phyloP scores from a whole-genome alignment of 371 early-diverging fungal species.

The Choanephora cucurbitarum region DNA sequence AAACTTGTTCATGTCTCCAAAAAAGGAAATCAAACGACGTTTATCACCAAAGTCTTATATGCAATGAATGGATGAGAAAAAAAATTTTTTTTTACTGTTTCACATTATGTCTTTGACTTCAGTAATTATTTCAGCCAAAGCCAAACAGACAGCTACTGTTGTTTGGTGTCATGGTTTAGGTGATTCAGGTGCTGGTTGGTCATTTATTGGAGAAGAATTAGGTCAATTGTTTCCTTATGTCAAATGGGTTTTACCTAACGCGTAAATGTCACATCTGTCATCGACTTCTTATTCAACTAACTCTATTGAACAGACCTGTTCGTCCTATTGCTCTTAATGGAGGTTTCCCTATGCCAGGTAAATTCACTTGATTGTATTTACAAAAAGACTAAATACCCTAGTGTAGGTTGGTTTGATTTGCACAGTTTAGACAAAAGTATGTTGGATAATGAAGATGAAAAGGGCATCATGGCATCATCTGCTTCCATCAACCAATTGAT shows the following conservation, averaged over 20 bases:
- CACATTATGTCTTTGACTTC: slow-evolving; percentile 22
- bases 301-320: slow-evolving; percentile 63
- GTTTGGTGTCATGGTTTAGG: slow-evolving; percentile 81
- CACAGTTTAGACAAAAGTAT: slow-evolving; percentile 50
- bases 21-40: too few species aligned
- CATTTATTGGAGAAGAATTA: slow-evolving; percentile 69
- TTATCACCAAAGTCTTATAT: too few species aligned
- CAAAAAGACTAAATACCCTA: slow-evolving; percentile 8
- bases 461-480: slow-evolving; percentile 72
- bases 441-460: slow-evolving; percentile 69
- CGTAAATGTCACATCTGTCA: slow-evolving; percentile 49
- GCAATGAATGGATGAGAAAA: too few species aligned
- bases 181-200: slow-evolving; percentile 73
- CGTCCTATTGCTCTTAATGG: slow-evolving; percentile 84
- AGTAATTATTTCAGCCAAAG: slow-evolving; percentile 25
- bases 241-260: slow-evolving; percentile 83
- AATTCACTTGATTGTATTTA: slow-evolving; percentile 25
- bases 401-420: slow-evolving; percentile 80
- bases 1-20: too few species aligned
- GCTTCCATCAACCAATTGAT: slow-evolving; percentile 69
- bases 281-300: too few species aligned
- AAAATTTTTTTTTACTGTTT: slow-evolving; percentile 5
- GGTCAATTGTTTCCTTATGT: slow-evolving; percentile 67
- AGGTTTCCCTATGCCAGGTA: slow-evolving; percentile 86
- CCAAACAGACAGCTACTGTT: slow-evolving; percentile 77